Evolutionary conservation across 345 rosid species (phyloP), one percentile per base, ranked within the genome.

Genomic region (Sonneratia caseolaris): DNA sequence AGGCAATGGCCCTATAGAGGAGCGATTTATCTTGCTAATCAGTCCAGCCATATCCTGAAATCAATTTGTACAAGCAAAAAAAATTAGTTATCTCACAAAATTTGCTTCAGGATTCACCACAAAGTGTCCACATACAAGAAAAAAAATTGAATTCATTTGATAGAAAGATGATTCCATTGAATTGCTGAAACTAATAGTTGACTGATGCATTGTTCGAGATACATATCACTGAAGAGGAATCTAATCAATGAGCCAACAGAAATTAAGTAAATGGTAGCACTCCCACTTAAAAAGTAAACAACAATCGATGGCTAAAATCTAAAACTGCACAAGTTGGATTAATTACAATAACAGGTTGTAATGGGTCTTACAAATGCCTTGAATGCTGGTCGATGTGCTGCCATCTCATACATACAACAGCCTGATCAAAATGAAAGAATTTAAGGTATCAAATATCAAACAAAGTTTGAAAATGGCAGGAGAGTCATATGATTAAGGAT

Each of bases 31-130:
- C 92, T 95, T 95, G 87, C 97, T 90, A 71, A 95, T 95, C 75
- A 95, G 82, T 73, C 99, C 99, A 72, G 97, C 99, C 99, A 95
- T 95, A 82, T 95, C 99, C 99, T 91, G 85, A 70, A 79, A 80
- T 42, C 68, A 78, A 36, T 80, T 35, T 68, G 42, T 37, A 24
- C 37, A 71, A 43, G 47, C 76, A 74, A 77, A 27, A 66, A 42
- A 42, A 42, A 9, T 37, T 42, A 37, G 56, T 27, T 32, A 42
- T 40, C 67, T 56, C n/a, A 70, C 27, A 18, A 48, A 62, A 38
- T 70, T 59, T 37, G 45, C 45, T 42, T 42, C 45, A 42, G 2
- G 53, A 59, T n/a, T 61, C 3, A 61, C 37, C 3, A 24, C 13
- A 27, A 61, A 7, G 22, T 24, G 13, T 61, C 7, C 65, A 24